A percentile compares a stretch with the other conserved stretches of the same genome.
Conservation (phyloP, 2,329 filamentous ascomycete genomes). For the Penicillium sp. region DNA sequence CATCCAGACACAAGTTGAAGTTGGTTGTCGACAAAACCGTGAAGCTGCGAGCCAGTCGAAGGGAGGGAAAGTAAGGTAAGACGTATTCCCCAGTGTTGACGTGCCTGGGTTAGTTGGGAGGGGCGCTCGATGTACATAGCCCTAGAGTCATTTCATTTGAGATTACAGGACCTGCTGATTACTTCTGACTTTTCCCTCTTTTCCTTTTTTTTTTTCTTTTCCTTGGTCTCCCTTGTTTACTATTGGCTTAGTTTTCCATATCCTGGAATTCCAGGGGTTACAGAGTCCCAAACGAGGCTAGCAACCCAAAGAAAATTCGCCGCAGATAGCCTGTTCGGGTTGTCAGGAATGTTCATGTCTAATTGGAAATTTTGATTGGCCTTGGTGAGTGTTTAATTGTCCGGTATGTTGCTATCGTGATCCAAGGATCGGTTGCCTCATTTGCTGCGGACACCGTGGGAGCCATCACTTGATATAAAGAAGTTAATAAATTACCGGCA, state of each 20-base stretch:
- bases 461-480: not conserved
- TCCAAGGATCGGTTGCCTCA: not conserved
- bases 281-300: not conserved
- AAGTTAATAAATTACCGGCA: too few species aligned
- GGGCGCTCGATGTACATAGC: not conserved
- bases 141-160: not conserved
- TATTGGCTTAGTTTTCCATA: not conserved
- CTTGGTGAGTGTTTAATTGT: not conserved
- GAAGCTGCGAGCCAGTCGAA: not conserved
- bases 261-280: conserved; percentile 3
- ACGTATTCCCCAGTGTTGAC: not conserved
- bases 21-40: conserved; percentile 4
- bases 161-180: not conserved
- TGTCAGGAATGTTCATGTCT: not conserved
- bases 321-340: not conserved
- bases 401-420: not conserved
- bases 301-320: not conserved
- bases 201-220: not conserved
- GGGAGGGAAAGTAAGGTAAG: not conserved
- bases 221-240: not conserved
- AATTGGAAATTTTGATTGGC: not conserved
- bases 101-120: not conserved
- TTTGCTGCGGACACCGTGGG: not conserved
- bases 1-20: not conserved
- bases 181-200: not conserved